Evolutionary conservation across 768 basidiomycete species (phyloP), one percentile per base, ranked within the genome.

Genomic region (Lactarius sanguifluus): DNA sequence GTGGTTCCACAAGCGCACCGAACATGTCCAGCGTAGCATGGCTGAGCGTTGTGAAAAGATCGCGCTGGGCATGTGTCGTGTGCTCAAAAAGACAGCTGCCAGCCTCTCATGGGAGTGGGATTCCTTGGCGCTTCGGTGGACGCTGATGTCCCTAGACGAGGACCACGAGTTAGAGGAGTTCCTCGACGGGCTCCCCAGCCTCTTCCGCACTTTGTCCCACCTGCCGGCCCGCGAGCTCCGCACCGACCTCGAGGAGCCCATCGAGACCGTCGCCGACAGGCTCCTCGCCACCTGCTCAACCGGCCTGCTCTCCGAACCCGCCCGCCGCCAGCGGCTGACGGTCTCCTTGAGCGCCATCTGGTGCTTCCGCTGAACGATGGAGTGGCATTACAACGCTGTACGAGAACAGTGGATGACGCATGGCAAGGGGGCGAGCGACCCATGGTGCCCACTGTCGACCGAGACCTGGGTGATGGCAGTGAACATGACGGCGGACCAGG

Each of bases 111-210:
- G 36, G 28, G 36, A 30, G 15, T 18, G 28, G 23, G 65, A 66
- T 16, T 36, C 43, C 9, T 40, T 4, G 30, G 66, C 66, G n/a
- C 47, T 65, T 12, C 13, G 7, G 13, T 65, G 66, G 63, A 67
- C 66, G 12, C 50, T 67, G 20, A 36, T n/a, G 30, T 59, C 45
- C 23, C 50, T 67, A 13, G 62, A 65, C 40, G 57, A 66, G n/a
- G 65, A 66, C 38, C 23, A 63, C 36, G 65, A 66, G 20, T n/a
- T 66, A 1, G 63, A 67, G 45, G 57, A 59, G 12, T 65, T 67
- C 47, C 66, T 67, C 2, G 50, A 65, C 38, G 61, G 62, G 6
- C 38, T 67, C 7, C 66, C 66, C 3, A 63, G 63, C 5, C 34
- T 66, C 20, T 64, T 64, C 57, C 63, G 55, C 12, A 20, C 23